A percentile compares a stretch with the other conserved stretches of the same genome.
Evolutionary conservation across 1,139 yeast genomes (phyloP).

Genomic region (Taiozyma sp.): DNA sequence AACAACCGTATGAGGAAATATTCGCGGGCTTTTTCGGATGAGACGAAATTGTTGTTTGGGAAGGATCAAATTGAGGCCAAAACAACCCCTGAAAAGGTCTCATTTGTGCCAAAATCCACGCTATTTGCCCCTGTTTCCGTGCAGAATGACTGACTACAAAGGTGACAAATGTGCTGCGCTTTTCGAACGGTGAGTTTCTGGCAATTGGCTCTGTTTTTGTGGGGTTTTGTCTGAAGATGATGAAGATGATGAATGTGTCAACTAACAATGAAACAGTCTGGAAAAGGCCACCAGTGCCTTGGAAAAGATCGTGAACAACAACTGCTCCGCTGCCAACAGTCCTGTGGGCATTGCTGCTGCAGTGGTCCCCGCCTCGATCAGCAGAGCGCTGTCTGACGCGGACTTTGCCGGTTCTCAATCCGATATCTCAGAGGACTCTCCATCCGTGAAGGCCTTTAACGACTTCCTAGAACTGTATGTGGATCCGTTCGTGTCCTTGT

Average conservation of each 20-base stretch:
- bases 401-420: conserved; percentile 14
- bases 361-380: background rate
- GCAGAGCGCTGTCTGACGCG: conserved; percentile 11
- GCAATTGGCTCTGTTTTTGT: background rate
- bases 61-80: background rate
- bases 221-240: background rate
- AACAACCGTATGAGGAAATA: background rate
- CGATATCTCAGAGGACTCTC: conserved; percentile 31
- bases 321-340: conserved; percentile 4
- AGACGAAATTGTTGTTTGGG: too few relatives aligned
- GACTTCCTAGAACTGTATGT: conserved; percentile 48
- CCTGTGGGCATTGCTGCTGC: conserved; percentile 2
- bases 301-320: conserved; percentile 20
- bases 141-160: background rate
- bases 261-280: conserved; percentile 11
- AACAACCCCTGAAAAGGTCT: background rate
- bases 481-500: conserved; percentile 54
- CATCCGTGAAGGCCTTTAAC: conserved; percentile 50
- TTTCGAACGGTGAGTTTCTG: conserved; percentile 5
- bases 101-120: background rate
- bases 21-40: too few relatives aligned
- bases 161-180: conserved; percentile 6
- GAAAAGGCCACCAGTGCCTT: conserved; percentile 25
- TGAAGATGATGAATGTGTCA: background rate
- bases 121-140: background rate